These are phyloP conservation scores for Adiantum capillusveneris DNA, from an alignment of 75 land plant genomes.

Conservation along the genomic window DNA sequence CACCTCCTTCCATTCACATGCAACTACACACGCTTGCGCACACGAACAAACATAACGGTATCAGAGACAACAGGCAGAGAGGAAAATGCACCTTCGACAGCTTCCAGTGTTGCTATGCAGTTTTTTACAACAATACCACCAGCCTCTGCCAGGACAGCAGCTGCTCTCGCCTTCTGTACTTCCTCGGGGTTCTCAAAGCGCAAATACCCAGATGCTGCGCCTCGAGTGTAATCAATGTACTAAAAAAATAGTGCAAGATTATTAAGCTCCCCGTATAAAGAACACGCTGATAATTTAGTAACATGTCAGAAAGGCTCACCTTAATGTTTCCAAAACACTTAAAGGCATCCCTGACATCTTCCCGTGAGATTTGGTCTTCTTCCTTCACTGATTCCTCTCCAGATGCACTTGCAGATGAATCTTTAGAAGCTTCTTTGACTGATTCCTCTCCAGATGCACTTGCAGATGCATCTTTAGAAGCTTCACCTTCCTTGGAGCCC, in stretches of 20 bases:
- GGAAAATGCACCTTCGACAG: conserved; percentile 64
- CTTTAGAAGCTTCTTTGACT: conserved; percentile 5
- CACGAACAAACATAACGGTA: no score
- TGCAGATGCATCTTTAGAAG: no score
- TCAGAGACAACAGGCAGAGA: no score
- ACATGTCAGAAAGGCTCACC: conserved; percentile 47
- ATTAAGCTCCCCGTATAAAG: not conserved
- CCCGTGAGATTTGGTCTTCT: conserved; percentile 45
- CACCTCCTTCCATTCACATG: no score
- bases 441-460: conserved; percentile 1
- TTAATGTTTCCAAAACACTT: conserved; percentile 72
- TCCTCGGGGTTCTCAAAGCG: conserved; percentile 75
- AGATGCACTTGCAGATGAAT: no score
- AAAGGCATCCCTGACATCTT: conserved; percentile 62
- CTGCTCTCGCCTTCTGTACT: conserved; percentile 75
- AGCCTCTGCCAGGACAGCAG: conserved; percentile 60
- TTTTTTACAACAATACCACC: conserved; percentile 73
- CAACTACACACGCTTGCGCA: no score
- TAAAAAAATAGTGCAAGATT: no score
- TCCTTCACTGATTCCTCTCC: conserved; percentile 8
- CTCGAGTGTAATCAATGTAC: conserved; percentile 80
- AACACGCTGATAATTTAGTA: no score
- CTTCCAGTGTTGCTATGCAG: conserved; percentile 55
- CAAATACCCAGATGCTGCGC: conserved; percentile 66
- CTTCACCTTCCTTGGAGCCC: no score